Conservation (phyloP, 2,329 filamentous ascomycete species). For the Ceratocystis diversiconidia region DNA sequence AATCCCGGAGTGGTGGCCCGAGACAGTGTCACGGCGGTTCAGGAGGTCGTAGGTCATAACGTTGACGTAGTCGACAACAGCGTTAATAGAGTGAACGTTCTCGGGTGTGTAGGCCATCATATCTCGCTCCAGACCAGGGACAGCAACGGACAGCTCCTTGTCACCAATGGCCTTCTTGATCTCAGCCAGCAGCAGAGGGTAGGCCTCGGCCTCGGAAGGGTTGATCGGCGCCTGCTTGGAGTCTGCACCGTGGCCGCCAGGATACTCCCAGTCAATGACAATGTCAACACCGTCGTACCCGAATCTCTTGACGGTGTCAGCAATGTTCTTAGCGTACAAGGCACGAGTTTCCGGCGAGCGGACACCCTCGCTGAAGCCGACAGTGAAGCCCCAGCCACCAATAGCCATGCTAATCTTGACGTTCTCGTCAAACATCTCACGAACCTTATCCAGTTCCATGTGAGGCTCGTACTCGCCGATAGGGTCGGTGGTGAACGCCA, state of each 20-base stretch:
- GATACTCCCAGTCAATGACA: slow-evolving; percentile 23
- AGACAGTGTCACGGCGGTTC: slow-evolving; percentile 51
- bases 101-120: slow-evolving; percentile 51
- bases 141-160: slow-evolving; percentile 49
- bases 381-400: slow-evolving; percentile 59
- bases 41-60: slow-evolving; percentile 56
- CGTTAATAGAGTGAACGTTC: slow-evolving; percentile 44
- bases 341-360: slow-evolving; percentile 36
- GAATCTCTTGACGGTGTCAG: slow-evolving; percentile 43
- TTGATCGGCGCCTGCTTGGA: slow-evolving; percentile 37
- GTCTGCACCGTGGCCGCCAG: slow-evolving; percentile 46
- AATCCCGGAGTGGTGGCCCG: slow-evolving; percentile 50
- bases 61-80: slow-evolving; percentile 53
- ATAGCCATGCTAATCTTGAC: slow-evolving; percentile 57
- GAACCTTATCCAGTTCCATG: slow-evolving; percentile 29
- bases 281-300: slow-evolving; percentile 47
- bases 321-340: slow-evolving; percentile 50
- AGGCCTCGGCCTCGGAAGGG: slow-evolving; percentile 47
- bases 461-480: slow-evolving; percentile 37
- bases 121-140: slow-evolving; percentile 48
- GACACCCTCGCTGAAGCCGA: slow-evolving; percentile 46
- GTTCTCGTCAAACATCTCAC: slow-evolving; percentile 31
- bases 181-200: slow-evolving; percentile 44
- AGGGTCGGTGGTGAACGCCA: slow-evolving; percentile 32
- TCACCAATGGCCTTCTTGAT: slow-evolving; percentile 43